These are phyloP conservation scores for Skeletonema grethae DNA, from an alignment of 108 stramenopile genomes.

Conservation along the genomic window DNA sequence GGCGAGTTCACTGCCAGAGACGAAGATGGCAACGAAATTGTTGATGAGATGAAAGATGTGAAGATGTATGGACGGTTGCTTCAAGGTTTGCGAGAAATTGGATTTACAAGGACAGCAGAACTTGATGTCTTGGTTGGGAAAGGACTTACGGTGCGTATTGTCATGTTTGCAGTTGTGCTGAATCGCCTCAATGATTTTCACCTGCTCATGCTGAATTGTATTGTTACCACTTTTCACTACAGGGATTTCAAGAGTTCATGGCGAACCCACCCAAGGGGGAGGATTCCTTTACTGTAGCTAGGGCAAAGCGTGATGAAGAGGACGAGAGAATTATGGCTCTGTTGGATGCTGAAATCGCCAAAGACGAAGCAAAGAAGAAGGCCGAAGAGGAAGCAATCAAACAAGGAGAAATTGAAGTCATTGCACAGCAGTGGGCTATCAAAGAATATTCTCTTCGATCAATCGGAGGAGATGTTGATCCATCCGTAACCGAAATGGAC, in stretches of 20 bases:
- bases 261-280: constrained; percentile 24
- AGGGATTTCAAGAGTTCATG: constrained; percentile 31
- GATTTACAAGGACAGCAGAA: constrained; percentile 75
- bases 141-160: constrained; percentile 45
- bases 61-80: constrained; percentile 53
- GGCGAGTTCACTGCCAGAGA: constrained; percentile 13
- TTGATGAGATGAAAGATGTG: constrained; percentile 33
- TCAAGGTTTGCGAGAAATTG: constrained; percentile 70
- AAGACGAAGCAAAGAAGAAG: constrained; percentile 14
- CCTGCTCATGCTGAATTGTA: not conserved
- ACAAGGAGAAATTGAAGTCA: constrained; percentile 61
- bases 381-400: constrained; percentile 32
- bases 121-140: constrained; percentile 74
- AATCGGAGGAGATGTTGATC: constrained; percentile 50
- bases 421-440: constrained; percentile 81
- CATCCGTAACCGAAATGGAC: constrained; percentile 59
- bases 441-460: constrained; percentile 63
- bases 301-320: constrained; percentile 11
- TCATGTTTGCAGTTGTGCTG: not conserved
- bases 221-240: not conserved
- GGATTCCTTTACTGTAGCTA: constrained; percentile 6
- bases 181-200: not conserved
- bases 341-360: constrained; percentile 19
- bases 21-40: constrained; percentile 19
- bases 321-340: constrained; percentile 33